Percentiles rank a stretch among this genome's conserved stretches.
These are phyloP conservation scores for Xylariaceae sp. DNA, from an alignment of 2,329 filamentous ascomycete species.

Conservation along the genomic window DNA sequence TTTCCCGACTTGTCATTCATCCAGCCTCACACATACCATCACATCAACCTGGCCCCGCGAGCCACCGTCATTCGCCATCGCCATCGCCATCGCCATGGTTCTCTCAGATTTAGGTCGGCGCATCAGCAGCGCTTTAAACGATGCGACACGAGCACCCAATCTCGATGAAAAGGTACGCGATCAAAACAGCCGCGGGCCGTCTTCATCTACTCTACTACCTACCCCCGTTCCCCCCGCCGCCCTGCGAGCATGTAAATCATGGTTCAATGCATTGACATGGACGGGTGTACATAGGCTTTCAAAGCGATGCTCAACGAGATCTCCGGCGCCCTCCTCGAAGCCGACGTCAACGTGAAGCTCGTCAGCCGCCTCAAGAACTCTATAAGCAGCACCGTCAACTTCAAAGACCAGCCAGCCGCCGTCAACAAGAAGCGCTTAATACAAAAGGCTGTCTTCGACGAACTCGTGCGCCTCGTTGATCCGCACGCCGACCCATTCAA, in stretches of 20 bases:
- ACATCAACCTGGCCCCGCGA: too few species aligned
- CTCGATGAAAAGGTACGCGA: constrained; percentile 82
- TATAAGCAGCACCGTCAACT: constrained; percentile 86
- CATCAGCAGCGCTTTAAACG: constrained; percentile 93
- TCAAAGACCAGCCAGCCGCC: constrained; percentile 82
- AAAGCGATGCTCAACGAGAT: constrained; percentile 99
- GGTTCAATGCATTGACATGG: constrained; percentile 31
- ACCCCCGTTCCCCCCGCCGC: too few species aligned
- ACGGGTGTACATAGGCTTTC: constrained; percentile 61
- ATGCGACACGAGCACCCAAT: constrained; percentile 86
- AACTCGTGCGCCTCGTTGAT: constrained; percentile 91
- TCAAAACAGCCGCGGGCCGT: neutral
- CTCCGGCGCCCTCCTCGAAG: constrained; percentile 87
- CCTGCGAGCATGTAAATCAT: too few species aligned
- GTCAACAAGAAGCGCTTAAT: constrained; percentile 99
- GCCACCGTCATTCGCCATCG: too few species aligned
- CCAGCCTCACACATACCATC: too few species aligned
- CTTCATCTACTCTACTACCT: neutral
- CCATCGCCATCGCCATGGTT: constrained; percentile 61
- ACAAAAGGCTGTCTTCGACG: constrained; percentile 95
- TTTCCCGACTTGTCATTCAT: too few species aligned
- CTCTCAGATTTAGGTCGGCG: constrained; percentile 97
- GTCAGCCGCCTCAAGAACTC: constrained; percentile 88
- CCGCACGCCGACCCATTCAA: constrained; percentile 94
- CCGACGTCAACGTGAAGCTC: constrained; percentile 94